These are phyloP conservation scores for Mycotypha africana DNA, from an alignment of 371 early-diverging fungal genomes.

Conservation along the genomic window DNA sequence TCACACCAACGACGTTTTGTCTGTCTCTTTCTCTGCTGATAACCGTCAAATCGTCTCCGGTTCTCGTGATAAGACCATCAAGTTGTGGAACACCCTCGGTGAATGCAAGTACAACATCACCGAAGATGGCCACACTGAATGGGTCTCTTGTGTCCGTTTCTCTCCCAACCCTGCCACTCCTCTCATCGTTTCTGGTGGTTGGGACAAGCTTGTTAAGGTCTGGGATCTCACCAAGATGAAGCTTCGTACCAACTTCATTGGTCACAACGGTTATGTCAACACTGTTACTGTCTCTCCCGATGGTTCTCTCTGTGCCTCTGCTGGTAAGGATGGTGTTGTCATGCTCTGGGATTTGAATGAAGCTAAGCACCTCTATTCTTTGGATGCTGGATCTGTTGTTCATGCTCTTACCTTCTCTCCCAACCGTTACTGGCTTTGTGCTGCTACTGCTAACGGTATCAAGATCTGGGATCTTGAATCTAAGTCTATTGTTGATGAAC, in stretches of 20 bases:
- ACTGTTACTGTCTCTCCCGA: slow-evolving; percentile 97
- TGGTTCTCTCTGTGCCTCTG: slow-evolving; percentile 98
- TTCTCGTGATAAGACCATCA: slow-evolving; percentile 95
- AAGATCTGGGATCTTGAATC: slow-evolving; percentile 98
- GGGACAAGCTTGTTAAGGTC: slow-evolving; percentile 98
- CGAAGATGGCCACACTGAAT: slow-evolving; percentile 91
- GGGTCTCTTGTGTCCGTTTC: slow-evolving; percentile 97
- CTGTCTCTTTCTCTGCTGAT: slow-evolving; percentile 96
- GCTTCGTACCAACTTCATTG: slow-evolving; percentile 96
- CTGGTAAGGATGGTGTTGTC: slow-evolving; percentile 96
- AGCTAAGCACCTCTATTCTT: slow-evolving; percentile 96
- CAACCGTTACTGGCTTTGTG: slow-evolving; percentile 99
- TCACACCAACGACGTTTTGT: slow-evolving; percentile 93
- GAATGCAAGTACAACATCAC: slow-evolving; percentile 95
- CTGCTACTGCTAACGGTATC: slow-evolving; percentile 91
- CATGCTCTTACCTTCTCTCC: slow-evolving; percentile 96
- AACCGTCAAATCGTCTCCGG: slow-evolving; percentile 96
- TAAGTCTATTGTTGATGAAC: slow-evolving; percentile 92
- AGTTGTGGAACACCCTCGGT: slow-evolving; percentile 97
- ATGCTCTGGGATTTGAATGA: slow-evolving; percentile 99
- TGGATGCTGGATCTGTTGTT: slow-evolving; percentile 90
- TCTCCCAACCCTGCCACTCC: slow-evolving; percentile 95
- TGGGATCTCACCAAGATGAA: slow-evolving; percentile 97
- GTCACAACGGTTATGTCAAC: slow-evolving; percentile 95
- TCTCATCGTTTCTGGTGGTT: slow-evolving; percentile 92